phyloP scores from a whole-genome alignment of 805 yeast species.

The Suhomyces sp. region DNA sequence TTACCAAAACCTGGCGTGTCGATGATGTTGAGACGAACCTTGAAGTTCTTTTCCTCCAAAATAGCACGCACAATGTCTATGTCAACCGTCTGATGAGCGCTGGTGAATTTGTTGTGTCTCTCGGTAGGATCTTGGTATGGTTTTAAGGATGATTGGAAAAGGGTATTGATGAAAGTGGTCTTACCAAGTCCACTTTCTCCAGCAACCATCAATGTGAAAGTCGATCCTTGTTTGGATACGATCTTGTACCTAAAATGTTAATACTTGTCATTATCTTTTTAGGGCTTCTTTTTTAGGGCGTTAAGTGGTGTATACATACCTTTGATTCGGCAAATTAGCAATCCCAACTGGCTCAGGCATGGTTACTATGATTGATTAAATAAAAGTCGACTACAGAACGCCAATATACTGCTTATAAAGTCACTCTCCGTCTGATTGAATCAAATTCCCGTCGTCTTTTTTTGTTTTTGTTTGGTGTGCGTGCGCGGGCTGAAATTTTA shows the following conservation, averaged over 20 bases:
- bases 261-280: not conserved
- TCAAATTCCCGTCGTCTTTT: slow-evolving; percentile 5
- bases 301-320: slow-evolving; percentile 39
- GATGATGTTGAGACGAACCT: slow-evolving; percentile 71
- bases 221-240: slow-evolving; percentile 70
- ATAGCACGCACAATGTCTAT: slow-evolving; percentile 77
- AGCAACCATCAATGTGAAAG: slow-evolving; percentile 79
- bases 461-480: slow-evolving; percentile 4
- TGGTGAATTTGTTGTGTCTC: slow-evolving; percentile 55
- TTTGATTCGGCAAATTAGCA: slow-evolving; percentile 70
- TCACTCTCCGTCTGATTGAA: not conserved
- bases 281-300: too few relatives aligned
- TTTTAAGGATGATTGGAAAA: slow-evolving; percentile 73
- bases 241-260: slow-evolving; percentile 55
- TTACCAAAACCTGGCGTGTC: slow-evolving; percentile 97
- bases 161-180: slow-evolving; percentile 84
- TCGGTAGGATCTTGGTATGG: slow-evolving; percentile 53
- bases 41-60: slow-evolving; percentile 80
- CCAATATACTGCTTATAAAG: not conserved
- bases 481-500: slow-evolving; percentile 2
- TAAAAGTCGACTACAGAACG: not conserved
- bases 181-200: slow-evolving; percentile 94
- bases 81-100: slow-evolving; percentile 64
- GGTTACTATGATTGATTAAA: not conserved
- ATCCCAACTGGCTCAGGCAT: slow-evolving; percentile 66